Evolutionary conservation across 2,329 filamentous ascomycete species (phyloP).

Genomic region (Tolypocladium tropicale): DNA sequence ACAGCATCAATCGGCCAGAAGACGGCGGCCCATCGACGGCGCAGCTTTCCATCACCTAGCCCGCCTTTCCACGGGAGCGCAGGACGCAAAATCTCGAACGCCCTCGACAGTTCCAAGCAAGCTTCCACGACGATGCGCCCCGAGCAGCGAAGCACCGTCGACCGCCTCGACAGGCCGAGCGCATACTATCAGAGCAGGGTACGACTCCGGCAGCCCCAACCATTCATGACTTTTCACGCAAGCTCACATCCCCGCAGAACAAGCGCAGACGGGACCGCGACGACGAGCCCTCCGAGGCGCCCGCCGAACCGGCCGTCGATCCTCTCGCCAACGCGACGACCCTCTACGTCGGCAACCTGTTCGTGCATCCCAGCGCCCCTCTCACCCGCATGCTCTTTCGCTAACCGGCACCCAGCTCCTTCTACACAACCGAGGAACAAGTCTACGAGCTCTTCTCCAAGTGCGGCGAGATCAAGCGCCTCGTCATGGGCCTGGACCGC

Average conservation of each 20-base stretch:
- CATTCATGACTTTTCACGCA: neutral
- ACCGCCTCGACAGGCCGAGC: constrained; percentile 86
- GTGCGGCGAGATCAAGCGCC: constrained; percentile 94
- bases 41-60: neutral
- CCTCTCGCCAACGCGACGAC: constrained; percentile 82
- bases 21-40: too few relatives aligned
- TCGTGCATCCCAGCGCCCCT: constrained; percentile 13
- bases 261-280: constrained; percentile 60
- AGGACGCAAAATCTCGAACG: neutral
- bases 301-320: constrained; percentile 46
- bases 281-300: constrained; percentile 35
- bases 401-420: constrained; percentile 49
- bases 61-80: neutral
- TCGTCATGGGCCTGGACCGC: constrained; percentile 95
- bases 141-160: constrained; percentile 60
- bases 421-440: constrained; percentile 98
- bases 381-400: neutral
- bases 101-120: neutral
- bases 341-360: constrained; percentile 95
- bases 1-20: neutral
- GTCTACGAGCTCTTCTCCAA: constrained; percentile 95
- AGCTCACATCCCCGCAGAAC: constrained; percentile 37
- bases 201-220: constrained; percentile 16
- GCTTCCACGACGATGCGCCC: constrained; percentile 29
- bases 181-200: constrained; percentile 86